Percentiles rank a stretch among this genome's conserved stretches.
Evolutionary conservation across 2,329 filamentous ascomycete genomes (phyloP).

Genomic region (Fusarium globosum): DNA sequence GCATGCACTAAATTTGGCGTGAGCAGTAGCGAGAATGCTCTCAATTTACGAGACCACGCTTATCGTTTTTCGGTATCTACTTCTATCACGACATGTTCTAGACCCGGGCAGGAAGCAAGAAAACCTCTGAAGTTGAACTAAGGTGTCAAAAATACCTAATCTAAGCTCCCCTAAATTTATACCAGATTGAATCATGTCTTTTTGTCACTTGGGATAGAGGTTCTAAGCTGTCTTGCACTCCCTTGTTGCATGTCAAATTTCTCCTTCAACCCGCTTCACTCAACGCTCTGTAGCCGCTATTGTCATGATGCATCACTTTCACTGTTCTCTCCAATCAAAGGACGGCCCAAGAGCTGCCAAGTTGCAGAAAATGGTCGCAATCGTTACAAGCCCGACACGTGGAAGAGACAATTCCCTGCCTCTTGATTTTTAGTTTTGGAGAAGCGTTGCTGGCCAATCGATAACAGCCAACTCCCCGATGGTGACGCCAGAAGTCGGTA

Average conservation of each 20-base stretch:
- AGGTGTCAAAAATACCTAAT: no score
- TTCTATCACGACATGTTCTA: slow-evolving; percentile 11
- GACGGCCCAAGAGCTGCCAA: neutral
- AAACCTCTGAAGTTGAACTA: no score
- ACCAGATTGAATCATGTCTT: no score
- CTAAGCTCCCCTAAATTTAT: no score
- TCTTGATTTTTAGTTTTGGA: slow-evolving; percentile 16
- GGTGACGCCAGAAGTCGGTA: slow-evolving; percentile 9
- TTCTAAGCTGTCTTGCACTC: no score
- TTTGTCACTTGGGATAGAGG: no score
- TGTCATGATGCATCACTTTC: neutral
- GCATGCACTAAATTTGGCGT: slow-evolving; percentile 34
- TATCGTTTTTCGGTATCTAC: slow-evolving; percentile 3
- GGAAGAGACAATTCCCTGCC: slow-evolving; percentile 29
- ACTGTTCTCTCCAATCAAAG: slow-evolving; percentile 11
- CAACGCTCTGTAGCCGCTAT: neutral
- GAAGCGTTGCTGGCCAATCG: slow-evolving; percentile 22
- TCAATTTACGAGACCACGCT: slow-evolving; percentile 22
- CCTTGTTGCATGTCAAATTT: neutral
- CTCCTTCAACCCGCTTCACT: neutral
- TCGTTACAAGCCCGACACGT: slow-evolving; percentile 26
- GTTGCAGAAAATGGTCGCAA: slow-evolving; percentile 2
- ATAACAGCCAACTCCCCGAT: slow-evolving; percentile 9
- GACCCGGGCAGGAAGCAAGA: neutral
- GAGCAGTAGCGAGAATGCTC: slow-evolving; percentile 14